Evolutionary conservation across 2,329 filamentous ascomycete species (phyloP), one percentile per base, ranked within the genome.

Genomic region (Cercospora sp.): DNA sequence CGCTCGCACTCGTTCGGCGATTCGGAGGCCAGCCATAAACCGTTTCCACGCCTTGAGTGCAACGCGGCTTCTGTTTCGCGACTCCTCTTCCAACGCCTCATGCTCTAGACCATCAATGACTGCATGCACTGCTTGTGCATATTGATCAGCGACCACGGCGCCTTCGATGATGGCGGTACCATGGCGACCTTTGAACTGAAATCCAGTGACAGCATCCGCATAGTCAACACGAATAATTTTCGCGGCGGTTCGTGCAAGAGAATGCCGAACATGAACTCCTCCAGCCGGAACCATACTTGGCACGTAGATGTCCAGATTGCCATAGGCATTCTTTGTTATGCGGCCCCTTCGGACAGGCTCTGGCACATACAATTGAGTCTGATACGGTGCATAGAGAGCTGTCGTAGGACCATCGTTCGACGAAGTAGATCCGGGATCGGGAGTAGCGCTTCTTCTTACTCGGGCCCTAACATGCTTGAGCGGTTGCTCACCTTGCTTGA

Each of bases 151-250:
- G 1, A 97, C 88, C 0, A 99, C 88, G 0, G 90, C 86, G 1
- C 95, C 95, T 42, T 88, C 86, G 2, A 95, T 81, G 2, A 97
- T 86, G 1, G 95, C 93, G 2, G 93, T 97, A 16, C 94, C 94
- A 65, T 92, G 89, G 2, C 92, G 88, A 0, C 93, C 93, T 75
- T 88, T 90, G 81, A 98, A 99, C 42, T 90, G 85, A 75, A 98
- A 99, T 0, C 94, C 94, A 0, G 90, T 95, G 5, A 99, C 88
- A 0, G 95, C 95, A 33, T 94, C 92, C 2, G 92, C 92, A 78
- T 91, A 97, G 79, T 98, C 93, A 18, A 98, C 85, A 0, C 89
- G 89, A 1, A 97, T 79, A 1, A 94, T 81, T 66, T 86, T 88
- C 0, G 93, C 93, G 1, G 94, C 94, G 61, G 87, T 86, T 1